A percentile compares a stretch with the other conserved stretches of the same genome.
phyloP scores from a whole-genome alignment of 2,329 filamentous ascomycete genomes.

The Fusarium veterinarium region DNA sequence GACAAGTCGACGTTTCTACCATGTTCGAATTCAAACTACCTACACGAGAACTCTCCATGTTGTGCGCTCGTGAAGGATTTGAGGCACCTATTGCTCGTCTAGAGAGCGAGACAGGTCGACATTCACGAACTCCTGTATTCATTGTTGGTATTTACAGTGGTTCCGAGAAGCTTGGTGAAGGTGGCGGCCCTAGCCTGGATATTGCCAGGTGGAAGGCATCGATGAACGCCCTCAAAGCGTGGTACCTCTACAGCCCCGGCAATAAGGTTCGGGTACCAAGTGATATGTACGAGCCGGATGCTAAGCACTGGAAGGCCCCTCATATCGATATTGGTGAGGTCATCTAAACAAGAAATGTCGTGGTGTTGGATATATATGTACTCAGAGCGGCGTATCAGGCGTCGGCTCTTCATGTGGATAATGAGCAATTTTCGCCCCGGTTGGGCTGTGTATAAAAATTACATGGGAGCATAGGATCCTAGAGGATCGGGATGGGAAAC shows the following conservation, averaged over 20 bases:
- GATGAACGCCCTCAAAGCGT: conserved; percentile 87
- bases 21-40: conserved; percentile 89
- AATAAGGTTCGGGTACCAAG: conserved; percentile 74
- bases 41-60: conserved; percentile 81
- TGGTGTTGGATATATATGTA: conserved; percentile 34
- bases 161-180: conserved; percentile 90
- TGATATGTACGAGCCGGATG: conserved; percentile 72
- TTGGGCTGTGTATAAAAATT: conserved; percentile 49
- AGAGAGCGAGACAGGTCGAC: conserved; percentile 88
- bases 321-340: conserved; percentile 79
- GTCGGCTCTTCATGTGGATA: conserved; percentile 41
- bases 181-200: conserved; percentile 80
- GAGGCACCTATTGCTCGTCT: conserved; percentile 87
- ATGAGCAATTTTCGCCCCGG: conserved; percentile 44
- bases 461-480: conserved; percentile 41
- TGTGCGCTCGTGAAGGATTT: conserved; percentile 92
- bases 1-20: conserved; percentile 78
- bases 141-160: conserved; percentile 96
- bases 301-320: conserved; percentile 72
- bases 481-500: conserved; percentile 39
- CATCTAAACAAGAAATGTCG: conserved; percentile 55
- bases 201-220: conserved; percentile 83
- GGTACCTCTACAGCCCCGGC: conserved; percentile 94
- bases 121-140: conserved; percentile 87
- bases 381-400: conserved; percentile 33